phyloP scores from a whole-genome alignment of 1,284 basidiomycete species.

The Singerocomus inundabilis region DNA sequence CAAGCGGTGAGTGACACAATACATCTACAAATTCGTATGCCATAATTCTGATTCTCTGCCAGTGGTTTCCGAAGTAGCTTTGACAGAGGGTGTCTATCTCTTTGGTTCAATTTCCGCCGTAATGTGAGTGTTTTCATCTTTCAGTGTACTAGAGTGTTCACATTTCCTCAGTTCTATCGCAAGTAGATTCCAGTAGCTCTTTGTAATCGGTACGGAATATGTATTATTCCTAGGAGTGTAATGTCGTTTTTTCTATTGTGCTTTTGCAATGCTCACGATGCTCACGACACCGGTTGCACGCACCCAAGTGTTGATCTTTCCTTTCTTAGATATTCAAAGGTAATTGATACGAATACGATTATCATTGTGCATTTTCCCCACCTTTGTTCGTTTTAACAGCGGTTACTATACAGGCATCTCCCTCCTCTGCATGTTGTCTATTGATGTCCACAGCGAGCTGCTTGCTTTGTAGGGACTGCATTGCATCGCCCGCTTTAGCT shows the following conservation, averaged over 20 bases:
- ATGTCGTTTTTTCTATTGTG: conserved; percentile 19
- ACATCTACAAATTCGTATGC: not conserved
- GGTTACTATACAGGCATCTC: conserved; percentile 2
- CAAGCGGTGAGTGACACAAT: conserved; percentile 60
- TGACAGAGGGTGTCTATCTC: conserved; percentile 79
- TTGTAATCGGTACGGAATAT: conserved; percentile 13
- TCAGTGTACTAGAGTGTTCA: conserved; percentile 13
- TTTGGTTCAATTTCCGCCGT: conserved; percentile 87
- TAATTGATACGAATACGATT: conserved; percentile 5
- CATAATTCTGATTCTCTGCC: conserved; percentile 17
- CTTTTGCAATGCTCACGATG: conserved; percentile 16
- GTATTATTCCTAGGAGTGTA: conserved; percentile 25
- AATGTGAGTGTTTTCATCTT: conserved; percentile 55
- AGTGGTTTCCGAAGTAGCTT: conserved; percentile 85
- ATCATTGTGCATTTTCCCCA: not conserved
- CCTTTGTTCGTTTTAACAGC: conserved; percentile 26
- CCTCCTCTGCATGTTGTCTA: not conserved
- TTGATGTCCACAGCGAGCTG: conserved; percentile 7
- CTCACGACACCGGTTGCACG: conserved; percentile 2
- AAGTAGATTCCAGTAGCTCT: conserved; percentile 40
- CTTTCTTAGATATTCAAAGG: conserved; percentile 14
- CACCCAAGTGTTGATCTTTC: conserved; percentile 9
- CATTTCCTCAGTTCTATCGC: conserved; percentile 61
- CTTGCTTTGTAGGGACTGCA: conserved; percentile 15
- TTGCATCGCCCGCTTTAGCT: conserved; percentile 24